Conservation (phyloP, 2,329 filamentous ascomycete species). For the Apiospora kogelbergensis region DNA sequence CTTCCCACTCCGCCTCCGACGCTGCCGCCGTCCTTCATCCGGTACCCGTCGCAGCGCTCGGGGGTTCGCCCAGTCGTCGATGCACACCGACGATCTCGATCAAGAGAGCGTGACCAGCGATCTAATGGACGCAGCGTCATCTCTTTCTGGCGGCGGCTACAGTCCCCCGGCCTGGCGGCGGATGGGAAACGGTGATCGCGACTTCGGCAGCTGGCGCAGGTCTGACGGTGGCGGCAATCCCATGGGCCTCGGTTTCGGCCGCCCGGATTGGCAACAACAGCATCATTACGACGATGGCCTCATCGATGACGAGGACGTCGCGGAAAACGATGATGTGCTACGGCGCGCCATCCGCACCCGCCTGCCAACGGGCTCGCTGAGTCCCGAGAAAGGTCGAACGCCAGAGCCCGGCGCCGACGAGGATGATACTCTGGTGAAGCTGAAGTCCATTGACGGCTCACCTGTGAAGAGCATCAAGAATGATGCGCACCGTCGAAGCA, state of each 20-base stretch:
- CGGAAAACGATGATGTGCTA: slow-evolving; percentile 42
- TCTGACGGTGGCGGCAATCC: slow-evolving; percentile 52
- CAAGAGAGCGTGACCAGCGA: slow-evolving; percentile 36
- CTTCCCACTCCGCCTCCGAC: slow-evolving; percentile 42
- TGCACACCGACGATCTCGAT: slow-evolving; percentile 37
- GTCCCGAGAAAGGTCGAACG: slow-evolving; percentile 53
- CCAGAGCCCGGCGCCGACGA: slow-evolving; percentile 39
- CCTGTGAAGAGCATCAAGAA: slow-evolving; percentile 21
- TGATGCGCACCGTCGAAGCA: slow-evolving; percentile 24
- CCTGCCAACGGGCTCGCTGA: slow-evolving; percentile 55
- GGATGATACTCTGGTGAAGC: slow-evolving; percentile 39
- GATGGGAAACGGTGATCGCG: slow-evolving; percentile 58
- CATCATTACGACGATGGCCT: slow-evolving; percentile 18
- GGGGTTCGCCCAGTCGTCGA: slow-evolving; percentile 40
- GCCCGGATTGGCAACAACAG: slow-evolving; percentile 22
- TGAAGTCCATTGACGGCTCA: slow-evolving; percentile 31
- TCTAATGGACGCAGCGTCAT: slow-evolving; percentile 27
- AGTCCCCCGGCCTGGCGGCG: slow-evolving; percentile 62
- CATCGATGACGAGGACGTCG: slow-evolving; percentile 27
- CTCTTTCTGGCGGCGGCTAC: slow-evolving; percentile 54
- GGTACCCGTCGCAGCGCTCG: slow-evolving; percentile 42
- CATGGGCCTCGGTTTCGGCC: slow-evolving; percentile 45
- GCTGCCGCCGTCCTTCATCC: slow-evolving; percentile 34
- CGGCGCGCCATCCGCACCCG: slow-evolving; percentile 54
- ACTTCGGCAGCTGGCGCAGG: slow-evolving; percentile 60